Conservation (phyloP, 2,329 filamentous ascomycete genomes). For the Hypoxylon sp. region DNA sequence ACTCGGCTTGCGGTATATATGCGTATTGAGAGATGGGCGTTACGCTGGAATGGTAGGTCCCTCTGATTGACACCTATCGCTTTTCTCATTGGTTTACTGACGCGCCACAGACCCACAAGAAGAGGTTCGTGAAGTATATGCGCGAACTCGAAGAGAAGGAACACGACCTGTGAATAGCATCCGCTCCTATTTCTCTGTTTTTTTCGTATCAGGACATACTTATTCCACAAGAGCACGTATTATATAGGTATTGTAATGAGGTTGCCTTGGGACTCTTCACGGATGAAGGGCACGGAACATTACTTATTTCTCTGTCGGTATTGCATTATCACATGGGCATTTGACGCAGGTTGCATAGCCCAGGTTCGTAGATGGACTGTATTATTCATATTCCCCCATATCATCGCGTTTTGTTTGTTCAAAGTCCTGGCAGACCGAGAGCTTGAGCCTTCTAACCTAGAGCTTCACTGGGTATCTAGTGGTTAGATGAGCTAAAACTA, state of each 20-base stretch:
- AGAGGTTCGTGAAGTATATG: constrained; percentile 94
- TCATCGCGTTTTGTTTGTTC: not conserved
- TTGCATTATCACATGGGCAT: constrained; percentile 28
- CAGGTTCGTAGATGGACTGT: constrained; percentile 6
- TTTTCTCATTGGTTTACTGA: constrained; percentile 30
- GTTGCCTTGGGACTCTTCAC: constrained; percentile 11
- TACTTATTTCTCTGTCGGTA: constrained; percentile 8
- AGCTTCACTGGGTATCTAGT: constrained; percentile 1
- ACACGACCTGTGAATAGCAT: constrained; percentile 37
- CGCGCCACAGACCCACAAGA: constrained; percentile 80
- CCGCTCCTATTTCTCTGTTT: not conserved
- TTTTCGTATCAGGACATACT: not conserved
- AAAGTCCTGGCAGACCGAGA: not conserved
- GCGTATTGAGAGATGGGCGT: constrained; percentile 83
- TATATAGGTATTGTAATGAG: constrained; percentile 16
- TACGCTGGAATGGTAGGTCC: constrained; percentile 86
- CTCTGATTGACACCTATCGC: not conserved
- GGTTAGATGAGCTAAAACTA: not conserved
- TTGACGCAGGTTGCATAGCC: constrained; percentile 29
- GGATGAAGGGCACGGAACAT: constrained; percentile 14
- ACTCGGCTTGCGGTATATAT: constrained; percentile 90
- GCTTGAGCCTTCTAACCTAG: not conserved
- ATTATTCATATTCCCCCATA: constrained; percentile 2
- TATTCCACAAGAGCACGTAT: constrained; percentile 8
- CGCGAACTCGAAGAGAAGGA: constrained; percentile 78